phyloP scores from a whole-genome alignment of 163 green algal genomes.

The Scenedesmus sp. region DNA sequence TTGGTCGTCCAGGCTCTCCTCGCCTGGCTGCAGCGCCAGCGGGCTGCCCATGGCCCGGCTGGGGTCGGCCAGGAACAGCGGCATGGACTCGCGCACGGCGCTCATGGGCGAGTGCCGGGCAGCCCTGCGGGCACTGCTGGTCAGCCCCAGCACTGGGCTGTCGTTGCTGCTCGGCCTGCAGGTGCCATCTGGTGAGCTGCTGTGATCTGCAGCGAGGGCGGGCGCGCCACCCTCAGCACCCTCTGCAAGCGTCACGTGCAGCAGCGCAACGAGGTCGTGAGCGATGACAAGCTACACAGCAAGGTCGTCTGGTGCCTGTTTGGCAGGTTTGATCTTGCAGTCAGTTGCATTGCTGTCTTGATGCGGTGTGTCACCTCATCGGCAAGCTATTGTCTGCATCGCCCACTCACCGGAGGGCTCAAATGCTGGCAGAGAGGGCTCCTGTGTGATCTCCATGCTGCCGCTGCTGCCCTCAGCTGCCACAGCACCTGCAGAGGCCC shows the following conservation, averaged over 20 bases:
- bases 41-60: constrained; percentile 35
- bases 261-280: too few species aligned
- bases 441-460: not conserved
- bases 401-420: not conserved
- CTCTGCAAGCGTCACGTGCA: not conserved
- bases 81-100: constrained; percentile 45
- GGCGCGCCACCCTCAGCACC: not conserved
- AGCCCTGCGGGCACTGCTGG: not conserved
- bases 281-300: too few species aligned
- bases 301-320: not conserved
- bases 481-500: not conserved
- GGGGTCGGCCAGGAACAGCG: constrained; percentile 40
- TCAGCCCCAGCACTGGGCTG: not conserved
- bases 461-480: not conserved
- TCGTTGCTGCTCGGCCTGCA: not conserved
- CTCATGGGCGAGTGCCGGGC: not conserved
- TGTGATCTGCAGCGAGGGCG: not conserved
- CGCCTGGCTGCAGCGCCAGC: not conserved
- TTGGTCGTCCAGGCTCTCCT: constrained; percentile 42
- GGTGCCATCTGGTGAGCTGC: not conserved
- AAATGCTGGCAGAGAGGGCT: not conserved
- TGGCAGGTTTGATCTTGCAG: not conserved
- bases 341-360: not conserved
- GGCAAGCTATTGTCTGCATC: not conserved
- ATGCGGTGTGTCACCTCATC: not conserved